Conservation (phyloP, 345 rosid species). For the Lumnitzera racemosa region DNA sequence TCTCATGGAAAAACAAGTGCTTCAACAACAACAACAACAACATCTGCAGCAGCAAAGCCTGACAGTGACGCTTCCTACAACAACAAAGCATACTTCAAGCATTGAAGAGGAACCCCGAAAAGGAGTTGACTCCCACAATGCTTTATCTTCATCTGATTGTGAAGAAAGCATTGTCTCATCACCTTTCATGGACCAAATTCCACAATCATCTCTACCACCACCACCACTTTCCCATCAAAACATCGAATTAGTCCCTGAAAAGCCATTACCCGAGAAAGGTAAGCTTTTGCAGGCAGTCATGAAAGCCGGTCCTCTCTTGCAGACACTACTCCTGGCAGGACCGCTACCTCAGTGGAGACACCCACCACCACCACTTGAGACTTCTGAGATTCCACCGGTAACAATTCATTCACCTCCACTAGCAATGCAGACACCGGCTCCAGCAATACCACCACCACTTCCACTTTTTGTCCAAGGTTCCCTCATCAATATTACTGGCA, state of each 20-base stretch:
- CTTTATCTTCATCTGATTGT: slow-evolving; percentile 81
- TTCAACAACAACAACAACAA: slow-evolving; percentile 49
- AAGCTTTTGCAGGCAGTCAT: slow-evolving; percentile 93
- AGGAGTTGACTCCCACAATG: slow-evolving; percentile 40
- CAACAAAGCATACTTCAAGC: slow-evolving; percentile 43
- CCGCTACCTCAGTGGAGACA: slow-evolving; percentile 96
- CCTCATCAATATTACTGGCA: slow-evolving; percentile 12
- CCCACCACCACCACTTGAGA: slow-evolving; percentile 91
- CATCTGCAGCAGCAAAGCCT: slow-evolving; percentile 11
- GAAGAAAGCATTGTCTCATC: slow-evolving; percentile 90
- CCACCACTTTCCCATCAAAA: slow-evolving; percentile 13
- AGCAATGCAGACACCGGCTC: background rate
- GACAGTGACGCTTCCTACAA: slow-evolving; percentile 14
- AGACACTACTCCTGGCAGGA: slow-evolving; percentile 88
- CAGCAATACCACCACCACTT: slow-evolving; percentile 9
- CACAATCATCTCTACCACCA: slow-evolving; percentile 13
- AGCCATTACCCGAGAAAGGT: slow-evolving; percentile 91
- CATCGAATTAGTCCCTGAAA: slow-evolving; percentile 39
- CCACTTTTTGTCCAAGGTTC: slow-evolving; percentile 44
- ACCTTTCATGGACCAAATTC: slow-evolving; percentile 39
- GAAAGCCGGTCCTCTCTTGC: slow-evolving; percentile 93
- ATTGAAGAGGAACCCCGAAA: slow-evolving; percentile 16
- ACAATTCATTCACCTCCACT: slow-evolving; percentile 57
- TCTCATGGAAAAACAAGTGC: slow-evolving; percentile 39
- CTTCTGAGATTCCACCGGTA: slow-evolving; percentile 92